Conservation (phyloP, 2,329 filamentous ascomycete species). For the Podosphaera aphanis region DNA sequence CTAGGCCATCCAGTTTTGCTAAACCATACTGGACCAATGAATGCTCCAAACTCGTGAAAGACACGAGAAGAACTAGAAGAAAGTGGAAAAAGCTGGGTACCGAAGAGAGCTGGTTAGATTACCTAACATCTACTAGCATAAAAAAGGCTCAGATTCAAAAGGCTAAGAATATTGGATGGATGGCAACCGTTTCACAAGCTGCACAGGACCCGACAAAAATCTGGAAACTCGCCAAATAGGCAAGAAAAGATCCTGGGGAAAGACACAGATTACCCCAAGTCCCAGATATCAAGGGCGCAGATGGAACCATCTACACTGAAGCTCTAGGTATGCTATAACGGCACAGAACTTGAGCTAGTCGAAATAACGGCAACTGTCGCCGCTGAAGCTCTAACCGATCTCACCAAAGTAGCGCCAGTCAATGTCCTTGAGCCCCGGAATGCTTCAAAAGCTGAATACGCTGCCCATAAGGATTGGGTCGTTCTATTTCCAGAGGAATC, state of each 20-base stretch:
- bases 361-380: neutral
- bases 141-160: neutral
- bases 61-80: too few species aligned
- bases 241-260: neutral
- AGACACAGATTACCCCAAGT: slow-evolving; percentile 1
- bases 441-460: neutral
- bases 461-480: too few species aligned
- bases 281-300: neutral
- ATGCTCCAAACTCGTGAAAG: too few species aligned
- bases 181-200: slow-evolving; percentile 1
- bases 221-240: slow-evolving; percentile 1
- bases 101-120: neutral
- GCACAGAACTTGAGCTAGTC: neutral
- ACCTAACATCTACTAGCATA: neutral
- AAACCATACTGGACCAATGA: too few species aligned
- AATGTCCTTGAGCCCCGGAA: neutral
- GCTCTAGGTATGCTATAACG: too few species aligned
- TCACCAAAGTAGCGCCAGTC: neutral
- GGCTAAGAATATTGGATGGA: neutral
- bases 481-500: neutral
- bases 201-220: neutral
- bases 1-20: too few species aligned
- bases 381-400: neutral
- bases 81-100: too few species aligned
- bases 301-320: neutral